Conservation (phyloP, 2,329 filamentous ascomycete genomes). For the Diaporthe humulicola region DNA sequence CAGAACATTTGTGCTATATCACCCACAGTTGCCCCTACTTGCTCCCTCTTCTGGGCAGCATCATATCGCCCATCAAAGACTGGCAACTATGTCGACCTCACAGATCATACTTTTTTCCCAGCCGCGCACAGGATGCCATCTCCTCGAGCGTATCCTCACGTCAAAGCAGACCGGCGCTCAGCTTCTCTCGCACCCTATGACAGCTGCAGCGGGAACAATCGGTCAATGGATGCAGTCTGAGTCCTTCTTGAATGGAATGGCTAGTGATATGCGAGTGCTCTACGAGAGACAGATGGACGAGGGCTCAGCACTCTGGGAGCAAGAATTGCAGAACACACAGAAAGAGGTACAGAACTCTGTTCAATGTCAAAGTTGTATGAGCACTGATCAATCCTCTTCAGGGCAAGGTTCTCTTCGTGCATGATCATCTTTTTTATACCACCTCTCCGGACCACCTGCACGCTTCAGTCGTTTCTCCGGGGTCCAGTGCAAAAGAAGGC, state of each 20-base stretch:
- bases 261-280: neutral
- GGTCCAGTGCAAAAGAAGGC: neutral
- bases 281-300: neutral
- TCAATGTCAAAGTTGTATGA: neutral
- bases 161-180: neutral
- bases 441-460: neutral
- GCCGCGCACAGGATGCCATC: slow-evolving; percentile 15
- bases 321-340: neutral
- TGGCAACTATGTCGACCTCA: neutral
- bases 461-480: neutral
- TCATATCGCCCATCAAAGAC: neutral
- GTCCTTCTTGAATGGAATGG: neutral
- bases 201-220: neutral
- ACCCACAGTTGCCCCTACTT: neutral
- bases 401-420: slow-evolving; percentile 11
- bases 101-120: slow-evolving; percentile 19
- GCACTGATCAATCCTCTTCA: neutral
- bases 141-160: slow-evolving; percentile 1
- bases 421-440: neutral
- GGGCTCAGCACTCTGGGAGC: neutral
- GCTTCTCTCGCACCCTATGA: slow-evolving; percentile 5
- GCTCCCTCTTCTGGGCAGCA: neutral
- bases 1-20: neutral
- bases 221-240: neutral
- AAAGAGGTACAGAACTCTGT: neutral